Percentiles rank a stretch among this genome's conserved stretches.
Conservation (phyloP, 1,139 yeast genomes). For the Eremothecium gossypii region DNA sequence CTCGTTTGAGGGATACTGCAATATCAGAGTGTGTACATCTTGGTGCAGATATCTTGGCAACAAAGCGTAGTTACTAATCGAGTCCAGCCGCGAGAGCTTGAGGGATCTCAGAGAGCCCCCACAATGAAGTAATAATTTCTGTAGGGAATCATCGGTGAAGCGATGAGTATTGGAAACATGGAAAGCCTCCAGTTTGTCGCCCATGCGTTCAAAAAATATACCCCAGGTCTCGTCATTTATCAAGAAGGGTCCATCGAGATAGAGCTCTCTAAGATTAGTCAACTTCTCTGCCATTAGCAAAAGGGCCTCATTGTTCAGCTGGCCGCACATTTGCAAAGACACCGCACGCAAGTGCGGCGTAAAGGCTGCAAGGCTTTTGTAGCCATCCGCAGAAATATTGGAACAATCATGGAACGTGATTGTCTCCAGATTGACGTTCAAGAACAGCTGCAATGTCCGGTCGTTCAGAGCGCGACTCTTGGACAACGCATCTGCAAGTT, state of each 20-base stretch:
- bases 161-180: conserved; percentile 78
- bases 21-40: conserved; percentile 46
- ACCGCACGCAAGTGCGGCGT: conserved; percentile 66
- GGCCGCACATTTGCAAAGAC: conserved; percentile 87
- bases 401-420: conserved; percentile 92
- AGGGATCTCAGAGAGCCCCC: conserved; percentile 44
- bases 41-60: conserved; percentile 54
- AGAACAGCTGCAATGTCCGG: conserved; percentile 60
- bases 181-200: conserved; percentile 41
- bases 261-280: conserved; percentile 41
- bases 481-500: conserved; percentile 69
- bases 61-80: conserved; percentile 51
- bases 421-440: conserved; percentile 46
- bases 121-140: conserved; percentile 53
- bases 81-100: conserved; percentile 61
- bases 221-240: conserved; percentile 72
- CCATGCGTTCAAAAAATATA: conserved; percentile 48
- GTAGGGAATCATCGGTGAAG: conserved; percentile 58
- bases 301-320: conserved; percentile 69
- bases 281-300: conserved; percentile 53
- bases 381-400: conserved; percentile 55
- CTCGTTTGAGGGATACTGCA: conserved; percentile 59
- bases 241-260: conserved; percentile 80
- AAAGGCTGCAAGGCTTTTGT: conserved; percentile 61
- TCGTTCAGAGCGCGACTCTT: conserved; percentile 72